Evolutionary conservation across 2,329 filamentous ascomycete species (phyloP), one percentile per base, ranked within the genome.

Genomic region (Colletotrichum abscissum): DNA sequence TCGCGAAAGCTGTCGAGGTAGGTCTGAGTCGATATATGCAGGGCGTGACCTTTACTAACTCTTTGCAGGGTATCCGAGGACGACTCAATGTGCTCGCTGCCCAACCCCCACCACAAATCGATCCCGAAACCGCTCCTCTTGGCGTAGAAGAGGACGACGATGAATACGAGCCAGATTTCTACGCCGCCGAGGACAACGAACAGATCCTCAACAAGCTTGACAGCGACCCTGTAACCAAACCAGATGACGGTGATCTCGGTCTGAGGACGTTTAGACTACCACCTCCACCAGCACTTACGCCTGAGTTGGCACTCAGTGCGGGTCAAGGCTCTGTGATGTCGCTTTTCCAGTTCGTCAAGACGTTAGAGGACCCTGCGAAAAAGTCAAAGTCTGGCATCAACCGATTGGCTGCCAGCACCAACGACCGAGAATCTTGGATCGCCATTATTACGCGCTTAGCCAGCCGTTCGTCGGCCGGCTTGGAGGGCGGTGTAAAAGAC

Each of bases 401-500:
- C 78, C 90, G 95, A 62, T 86, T 98, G 49, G 95, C 96, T 0
- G 95, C 94, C 28, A 96, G 92, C 79, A 92, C 92, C 2, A 94
- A 95, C 77, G 95, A 96, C 78, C 89, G 93, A 75, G 95, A 98
- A 75, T 94, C 95, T 0, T 98, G 96, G 95, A 90, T 97, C 76
- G 97, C 95, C 0, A 90, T 98, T 24, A 88, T 98, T 69, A 93
- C 93, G 54, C 91, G 97, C 60, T 85, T 98, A 59, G 96, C 95
- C 14, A 98, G 95, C 4, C 90, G 96, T 49, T 90, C 94, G 26
- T 89, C 91, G 14, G 90, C 91, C 28, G 93, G 93, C 2, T 87
- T 98, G 3, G 92, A 94, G 63, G 88, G 89, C 33, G 78, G 82
- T 0, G 81, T 92, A 76, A 92, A 94, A 76, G 83, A 86, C 0